Evolutionary conservation across 495 filamentous ascomycete species (phyloP).

Genomic region (Chaetomidium leptoderma): DNA sequence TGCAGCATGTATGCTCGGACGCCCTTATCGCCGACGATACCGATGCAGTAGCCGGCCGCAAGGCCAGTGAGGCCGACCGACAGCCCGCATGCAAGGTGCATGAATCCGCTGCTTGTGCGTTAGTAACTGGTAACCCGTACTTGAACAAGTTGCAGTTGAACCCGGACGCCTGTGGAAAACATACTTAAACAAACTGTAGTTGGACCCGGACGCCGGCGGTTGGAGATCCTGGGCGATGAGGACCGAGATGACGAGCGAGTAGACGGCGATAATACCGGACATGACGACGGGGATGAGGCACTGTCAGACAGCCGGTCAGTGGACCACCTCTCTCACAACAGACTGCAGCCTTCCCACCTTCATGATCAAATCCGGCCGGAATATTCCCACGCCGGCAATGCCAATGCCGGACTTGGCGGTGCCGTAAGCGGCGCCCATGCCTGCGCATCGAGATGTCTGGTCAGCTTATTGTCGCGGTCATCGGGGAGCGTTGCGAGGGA

Average conservation of each 20-base stretch:
- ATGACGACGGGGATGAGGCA: slow-evolving; percentile 96
- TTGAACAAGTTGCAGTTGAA: neutral
- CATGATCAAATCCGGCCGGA: slow-evolving; percentile 94
- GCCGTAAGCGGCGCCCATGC: slow-evolving; percentile 90
- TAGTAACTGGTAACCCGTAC: too few species aligned
- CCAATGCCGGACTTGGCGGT: slow-evolving; percentile 96
- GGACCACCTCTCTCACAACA: neutral
- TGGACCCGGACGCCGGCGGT: slow-evolving; percentile 52
- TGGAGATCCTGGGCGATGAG: slow-evolving; percentile 81
- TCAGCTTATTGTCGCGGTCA: slow-evolving; percentile 23
- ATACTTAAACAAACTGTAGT: slow-evolving; percentile 80
- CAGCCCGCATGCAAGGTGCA: slow-evolving; percentile 89
- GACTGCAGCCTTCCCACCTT: slow-evolving; percentile 57
- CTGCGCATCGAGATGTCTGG: slow-evolving; percentile 44
- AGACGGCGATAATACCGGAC: slow-evolving; percentile 99
- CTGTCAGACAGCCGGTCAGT: slow-evolving; percentile 37
- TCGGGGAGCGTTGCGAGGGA: neutral
- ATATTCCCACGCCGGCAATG: slow-evolving; percentile 90
- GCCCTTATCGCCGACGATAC: slow-evolving; percentile 89
- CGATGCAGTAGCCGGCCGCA: slow-evolving; percentile 96
- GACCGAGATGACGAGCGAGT: slow-evolving; percentile 92
- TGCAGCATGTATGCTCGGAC: slow-evolving; percentile 94
- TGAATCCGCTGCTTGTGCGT: slow-evolving; percentile 60
- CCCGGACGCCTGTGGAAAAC: slow-evolving; percentile 25
- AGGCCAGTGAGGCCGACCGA: slow-evolving; percentile 87